Percentiles rank a stretch among this genome's conserved stretches.
These are phyloP conservation scores for Acmispon strigosus DNA, from an alignment of 306 rosid genomes.

Conservation along the genomic window DNA sequence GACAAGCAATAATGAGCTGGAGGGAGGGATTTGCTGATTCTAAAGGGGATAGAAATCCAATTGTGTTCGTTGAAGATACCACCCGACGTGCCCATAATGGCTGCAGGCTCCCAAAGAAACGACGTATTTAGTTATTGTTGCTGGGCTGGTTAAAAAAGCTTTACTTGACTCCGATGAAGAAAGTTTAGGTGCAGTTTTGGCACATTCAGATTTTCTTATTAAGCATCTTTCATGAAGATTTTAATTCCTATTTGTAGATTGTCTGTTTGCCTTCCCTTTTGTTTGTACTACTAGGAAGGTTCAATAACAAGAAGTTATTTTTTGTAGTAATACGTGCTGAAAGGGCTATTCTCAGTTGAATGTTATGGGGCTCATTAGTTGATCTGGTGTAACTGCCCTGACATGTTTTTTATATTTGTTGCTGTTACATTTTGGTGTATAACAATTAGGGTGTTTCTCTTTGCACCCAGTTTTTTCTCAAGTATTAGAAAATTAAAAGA, in stretches of 20 bases:
- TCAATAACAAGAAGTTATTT: background rate
- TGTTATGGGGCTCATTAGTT: background rate
- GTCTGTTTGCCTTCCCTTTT: background rate
- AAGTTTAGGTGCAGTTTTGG: background rate
- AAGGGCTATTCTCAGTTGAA: background rate
- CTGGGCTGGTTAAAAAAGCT: too few relatives aligned
- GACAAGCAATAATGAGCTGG: conserved; percentile 4
- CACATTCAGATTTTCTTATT: conserved; percentile 4
- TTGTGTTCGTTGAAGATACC: too few relatives aligned
- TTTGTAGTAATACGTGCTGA: conserved; percentile 4
- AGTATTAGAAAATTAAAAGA: too few relatives aligned
- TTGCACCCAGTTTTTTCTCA: too few relatives aligned
- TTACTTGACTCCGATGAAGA: background rate
- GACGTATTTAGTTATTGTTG: too few relatives aligned
- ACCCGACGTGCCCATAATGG: too few relatives aligned
- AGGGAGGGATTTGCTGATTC: too few relatives aligned
- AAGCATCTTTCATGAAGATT: conserved; percentile 10
- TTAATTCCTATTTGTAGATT: background rate
- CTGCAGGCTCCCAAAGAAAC: too few relatives aligned
- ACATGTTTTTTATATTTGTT: too few relatives aligned
- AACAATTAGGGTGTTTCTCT: too few relatives aligned
- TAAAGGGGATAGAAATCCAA: too few relatives aligned
- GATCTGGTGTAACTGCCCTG: background rate
- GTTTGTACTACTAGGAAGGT: conserved; percentile 8
- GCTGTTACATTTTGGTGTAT: too few relatives aligned